phyloP scores from a whole-genome alignment of 495 filamentous ascomycete genomes.

The Hypoxylon fragiforme region DNA sequence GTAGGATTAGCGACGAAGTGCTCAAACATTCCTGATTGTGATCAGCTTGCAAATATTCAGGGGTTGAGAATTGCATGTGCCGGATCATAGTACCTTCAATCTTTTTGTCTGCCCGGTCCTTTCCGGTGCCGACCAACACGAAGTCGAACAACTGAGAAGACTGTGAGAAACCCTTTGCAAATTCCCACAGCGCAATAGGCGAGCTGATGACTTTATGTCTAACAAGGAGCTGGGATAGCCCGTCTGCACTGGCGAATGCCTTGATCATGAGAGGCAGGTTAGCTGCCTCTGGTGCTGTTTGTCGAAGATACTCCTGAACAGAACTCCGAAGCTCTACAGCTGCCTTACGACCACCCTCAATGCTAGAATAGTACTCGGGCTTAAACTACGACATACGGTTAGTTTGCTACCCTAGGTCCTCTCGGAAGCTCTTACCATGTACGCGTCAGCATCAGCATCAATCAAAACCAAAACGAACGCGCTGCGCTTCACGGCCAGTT shows the following conservation, averaged over 20 bases:
- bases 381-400: too few relatives aligned
- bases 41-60: too few relatives aligned
- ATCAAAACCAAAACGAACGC: slow-evolving; percentile 42
- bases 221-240: slow-evolving; percentile 37
- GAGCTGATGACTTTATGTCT: slow-evolving; percentile 28
- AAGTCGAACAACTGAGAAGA: slow-evolving; percentile 61
- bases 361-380: slow-evolving; percentile 39
- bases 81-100: slow-evolving; percentile 47
- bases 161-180: slow-evolving; percentile 59
- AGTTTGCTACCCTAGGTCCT: too few relatives aligned
- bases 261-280: slow-evolving; percentile 41
- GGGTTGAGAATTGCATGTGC: background rate
- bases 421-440: too few relatives aligned
- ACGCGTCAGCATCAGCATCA: slow-evolving; percentile 44
- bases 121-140: slow-evolving; percentile 60
- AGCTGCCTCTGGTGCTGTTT: slow-evolving; percentile 32
- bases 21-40: slow-evolving; percentile 55
- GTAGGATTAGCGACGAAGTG: slow-evolving; percentile 57
- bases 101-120: slow-evolving; percentile 61
- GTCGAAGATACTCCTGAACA: slow-evolving; percentile 38
- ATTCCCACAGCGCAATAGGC: slow-evolving; percentile 29
- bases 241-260: slow-evolving; percentile 44
- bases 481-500: slow-evolving; percentile 7
- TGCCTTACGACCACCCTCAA: slow-evolving; percentile 42
- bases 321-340: slow-evolving; percentile 42